Evolutionary conservation across 2,329 filamentous ascomycete species (phyloP).

Genomic region (Cyphellophora europaea): DNA sequence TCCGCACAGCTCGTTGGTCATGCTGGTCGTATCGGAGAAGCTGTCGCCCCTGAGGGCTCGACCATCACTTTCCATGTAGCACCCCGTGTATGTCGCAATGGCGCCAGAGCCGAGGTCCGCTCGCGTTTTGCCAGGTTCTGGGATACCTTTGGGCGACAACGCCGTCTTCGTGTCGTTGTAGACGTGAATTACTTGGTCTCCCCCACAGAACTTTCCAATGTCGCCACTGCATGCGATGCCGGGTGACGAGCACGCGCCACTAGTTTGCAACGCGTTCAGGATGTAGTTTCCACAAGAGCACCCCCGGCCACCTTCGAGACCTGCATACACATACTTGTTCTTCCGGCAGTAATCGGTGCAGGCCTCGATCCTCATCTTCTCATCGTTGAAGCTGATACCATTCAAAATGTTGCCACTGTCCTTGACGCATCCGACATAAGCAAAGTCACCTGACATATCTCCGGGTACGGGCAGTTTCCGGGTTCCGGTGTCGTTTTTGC

Average conservation of each 20-base stretch:
- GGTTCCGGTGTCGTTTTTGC: too few species aligned
- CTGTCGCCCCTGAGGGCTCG: conserved; percentile 11
- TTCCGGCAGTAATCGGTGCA: conserved; percentile 21
- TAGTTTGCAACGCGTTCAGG: conserved; percentile 6
- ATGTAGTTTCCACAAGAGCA: conserved; percentile 17
- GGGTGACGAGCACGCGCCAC: conserved; percentile 6
- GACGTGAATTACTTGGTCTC: conserved; percentile 11
- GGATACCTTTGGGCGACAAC: conserved; percentile 5
- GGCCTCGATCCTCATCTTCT: conserved; percentile 37
- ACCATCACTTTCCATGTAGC: conserved; percentile 29
- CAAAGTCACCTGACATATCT: too few species aligned
- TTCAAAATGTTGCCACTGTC: conserved; percentile 7
- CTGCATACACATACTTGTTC: conserved; percentile 17
- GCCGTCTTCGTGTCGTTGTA: conserved; percentile 12
- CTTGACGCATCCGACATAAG: too few species aligned
- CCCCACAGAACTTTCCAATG: conserved; percentile 13
- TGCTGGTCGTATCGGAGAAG: conserved; percentile 38
- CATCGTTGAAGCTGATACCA: conserved; percentile 27
- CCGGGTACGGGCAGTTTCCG: too few species aligned
- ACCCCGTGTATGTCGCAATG: conserved; percentile 25
- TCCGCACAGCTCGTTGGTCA: conserved; percentile 33
- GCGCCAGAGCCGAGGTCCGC: conserved; percentile 1
- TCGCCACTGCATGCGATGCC: conserved; percentile 14
- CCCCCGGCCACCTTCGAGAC: conserved; percentile 14
- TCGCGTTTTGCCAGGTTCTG: conserved; percentile 7